Base-by-base conservation (phyloP, 2,329 filamentous ascomycete genomes). In the Domatiomyces catenatus region DNA sequence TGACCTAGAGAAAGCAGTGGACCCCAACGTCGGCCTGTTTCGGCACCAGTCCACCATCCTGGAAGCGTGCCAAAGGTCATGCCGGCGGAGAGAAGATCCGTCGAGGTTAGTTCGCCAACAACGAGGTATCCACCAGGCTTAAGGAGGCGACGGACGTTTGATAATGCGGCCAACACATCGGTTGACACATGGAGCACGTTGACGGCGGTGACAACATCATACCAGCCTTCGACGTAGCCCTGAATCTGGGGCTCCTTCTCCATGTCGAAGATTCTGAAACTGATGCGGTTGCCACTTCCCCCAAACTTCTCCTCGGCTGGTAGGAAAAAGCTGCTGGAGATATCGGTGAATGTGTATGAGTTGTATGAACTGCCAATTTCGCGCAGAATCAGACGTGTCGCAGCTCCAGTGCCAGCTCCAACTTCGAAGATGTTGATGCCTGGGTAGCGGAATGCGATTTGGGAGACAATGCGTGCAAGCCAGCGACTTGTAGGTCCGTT, bases 131-230 rank as follows among this genome's bases (percentile, higher is more conserved):
- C 63, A 26, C 59, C 59, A 5, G 61, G 61, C 36, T 59, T 61
- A 42, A 66, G 51, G 8, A 67, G 53, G 3, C 51, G 51, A 2
- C 57, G 56, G 0, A 66, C 54, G 50, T 65, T 59, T 0, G 17
- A 26, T 39, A 65, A 19, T 0, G 60, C 60, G n/a, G 55, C 55
- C 3, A 55, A 50, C 2, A 66, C 46, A 15, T 36, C 46, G 7
- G 46, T 39, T 1, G 64, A 65, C 0, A 64, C 64, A 32, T 67
- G 64, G 17, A 67, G 55, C 2, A 67, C 64, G 52, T 66, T 64
- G 3, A 61, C 58, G 1, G 66, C 66, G 18, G 66, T 55, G 5
- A 68, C 58, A 1, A 68, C 52, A 28, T 67, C 65, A 49, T 62
- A 68, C 4, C 50, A 54, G 2, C 44, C 53, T 2, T 48, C 49